Evolutionary conservation across 202 grass and related monocot genomes (phyloP), one percentile per base, ranked within the genome.

Genomic region (Carex sylvatica): DNA sequence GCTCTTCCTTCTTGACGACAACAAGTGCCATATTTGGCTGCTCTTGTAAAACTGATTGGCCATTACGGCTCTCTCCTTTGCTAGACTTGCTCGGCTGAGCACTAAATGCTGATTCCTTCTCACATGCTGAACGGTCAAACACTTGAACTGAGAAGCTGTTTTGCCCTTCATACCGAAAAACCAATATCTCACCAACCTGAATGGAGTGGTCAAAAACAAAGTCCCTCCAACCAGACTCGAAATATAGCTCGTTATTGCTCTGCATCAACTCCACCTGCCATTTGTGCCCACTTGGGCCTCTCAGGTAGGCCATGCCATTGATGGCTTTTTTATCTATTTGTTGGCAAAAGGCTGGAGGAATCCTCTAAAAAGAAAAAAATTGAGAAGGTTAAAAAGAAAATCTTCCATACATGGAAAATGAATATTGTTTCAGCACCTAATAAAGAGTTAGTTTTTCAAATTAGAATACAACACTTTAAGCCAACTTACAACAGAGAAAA

Each of bases 131-230:
- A 30, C 15, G 0, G 78, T 88, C 79, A 64, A 95, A 95, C 11
- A 93, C 82, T 18, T 52, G 61, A 1, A 95, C 93, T 7, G 86
- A 93, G 87, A 99, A 99, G 9, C 47, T 67, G 3, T 77, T 83
- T 23, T 6, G 63, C 18, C 86, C 88, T 70, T 92, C 91, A 40
- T 93, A 87, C 16, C 47, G 82, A 83, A 99, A 95, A 0, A 93
- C 81, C 73, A 99, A 71, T 54, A 94, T 82, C 59, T 94, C 84
- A 42, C 92, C 90, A 5, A 11, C 19, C 70, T 84, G 16, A 13
- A 98, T 26, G 3, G 87, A 87, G 75, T 98, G 93, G 40, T 93
- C 91, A 9, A n/a, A 60, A 61, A 89, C 88, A 36, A 98, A 98
- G 55, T 89, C 83, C 51, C 88, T 91, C 96, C 92, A 98, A 16